A percentile compares a stretch with the other conserved stretches of the same genome.
These are phyloP conservation scores for Aethionema arabicum DNA, from an alignment of 345 rosid genomes.

Conservation along the genomic window DNA sequence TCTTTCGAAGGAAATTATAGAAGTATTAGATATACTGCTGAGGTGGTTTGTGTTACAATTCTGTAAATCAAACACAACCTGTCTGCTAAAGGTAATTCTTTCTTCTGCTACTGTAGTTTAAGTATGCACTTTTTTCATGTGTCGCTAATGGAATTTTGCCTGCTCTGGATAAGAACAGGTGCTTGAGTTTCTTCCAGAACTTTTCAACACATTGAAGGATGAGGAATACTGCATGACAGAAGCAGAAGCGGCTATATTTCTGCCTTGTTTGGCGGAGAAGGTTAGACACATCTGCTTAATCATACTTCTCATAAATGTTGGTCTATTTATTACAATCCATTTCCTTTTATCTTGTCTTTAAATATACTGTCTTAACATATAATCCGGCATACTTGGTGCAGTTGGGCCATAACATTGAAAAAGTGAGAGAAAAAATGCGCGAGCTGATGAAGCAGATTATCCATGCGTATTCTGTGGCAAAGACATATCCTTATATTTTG, in stretches of 20 bases:
- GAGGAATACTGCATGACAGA: constrained; percentile 81
- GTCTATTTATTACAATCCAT: constrained; percentile 9
- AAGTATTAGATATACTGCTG: constrained; percentile 86
- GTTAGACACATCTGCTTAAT: constrained; percentile 37
- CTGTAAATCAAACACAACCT: constrained; percentile 93
- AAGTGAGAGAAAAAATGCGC: constrained; percentile 96
- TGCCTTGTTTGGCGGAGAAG: constrained; percentile 96
- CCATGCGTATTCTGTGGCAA: constrained; percentile 66
- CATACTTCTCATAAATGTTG: constrained; percentile 12
- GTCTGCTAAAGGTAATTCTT: constrained; percentile 79
- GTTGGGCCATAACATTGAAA: constrained; percentile 97
- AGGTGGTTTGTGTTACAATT: constrained; percentile 94
- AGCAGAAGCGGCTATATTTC: constrained; percentile 93
- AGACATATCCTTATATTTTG: constrained; percentile 77
- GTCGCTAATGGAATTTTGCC: constrained; percentile 14
- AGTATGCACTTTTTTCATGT: constrained; percentile 5
- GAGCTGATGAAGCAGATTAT: constrained; percentile 87
- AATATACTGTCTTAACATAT: constrained; percentile 1
- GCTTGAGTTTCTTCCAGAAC: constrained; percentile 90
- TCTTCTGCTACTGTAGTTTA: constrained; percentile 17
- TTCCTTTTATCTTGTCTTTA: constrained; percentile 7
- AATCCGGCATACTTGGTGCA: constrained; percentile 42
- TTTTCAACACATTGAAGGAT: constrained; percentile 73
- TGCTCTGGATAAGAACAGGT: constrained; percentile 56
- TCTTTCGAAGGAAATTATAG: constrained; percentile 63